Conservation (phyloP, 2,329 filamentous ascomycete species). For the Rugonectria rugulosa region DNA sequence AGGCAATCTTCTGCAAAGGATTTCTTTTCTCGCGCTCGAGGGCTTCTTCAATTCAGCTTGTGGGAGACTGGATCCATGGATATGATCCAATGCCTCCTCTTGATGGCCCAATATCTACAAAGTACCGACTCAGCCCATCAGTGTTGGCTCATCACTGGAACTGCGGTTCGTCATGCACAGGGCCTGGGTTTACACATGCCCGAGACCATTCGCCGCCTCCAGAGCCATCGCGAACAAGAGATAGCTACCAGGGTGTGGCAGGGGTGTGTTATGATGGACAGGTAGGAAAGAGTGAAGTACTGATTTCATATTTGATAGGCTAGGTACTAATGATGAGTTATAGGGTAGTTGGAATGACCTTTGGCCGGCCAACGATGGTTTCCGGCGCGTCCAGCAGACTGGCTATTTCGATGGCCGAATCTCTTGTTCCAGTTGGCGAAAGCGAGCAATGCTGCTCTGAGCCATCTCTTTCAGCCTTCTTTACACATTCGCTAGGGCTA, state of each 20-base stretch:
- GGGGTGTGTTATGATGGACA: conserved; percentile 2
- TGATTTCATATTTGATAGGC: too few relatives aligned
- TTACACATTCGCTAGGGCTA: too few relatives aligned
- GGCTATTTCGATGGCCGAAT: too few relatives aligned
- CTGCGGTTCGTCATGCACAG: not conserved
- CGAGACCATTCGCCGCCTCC: not conserved
- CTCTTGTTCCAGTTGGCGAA: too few relatives aligned
- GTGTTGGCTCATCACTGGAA: not conserved
- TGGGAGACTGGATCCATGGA: not conserved
- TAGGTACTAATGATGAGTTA: too few relatives aligned
- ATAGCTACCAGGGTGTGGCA: not conserved
- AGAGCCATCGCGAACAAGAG: not conserved
- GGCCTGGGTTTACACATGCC: not conserved
- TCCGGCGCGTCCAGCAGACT: not conserved
- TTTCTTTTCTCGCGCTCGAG: not conserved
- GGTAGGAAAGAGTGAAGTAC: too few relatives aligned
- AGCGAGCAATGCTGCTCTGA: not conserved
- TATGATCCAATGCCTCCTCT: not conserved
- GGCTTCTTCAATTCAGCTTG: not conserved
- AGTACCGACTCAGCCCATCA: not conserved
- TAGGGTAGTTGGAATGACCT: too few relatives aligned
- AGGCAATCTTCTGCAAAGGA: not conserved
- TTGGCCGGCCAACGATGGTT: not conserved
- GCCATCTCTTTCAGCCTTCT: too few relatives aligned
- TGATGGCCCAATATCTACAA: not conserved